Base-by-base conservation (phyloP, 345 rosid species). In the Citrus maxima region DNA sequence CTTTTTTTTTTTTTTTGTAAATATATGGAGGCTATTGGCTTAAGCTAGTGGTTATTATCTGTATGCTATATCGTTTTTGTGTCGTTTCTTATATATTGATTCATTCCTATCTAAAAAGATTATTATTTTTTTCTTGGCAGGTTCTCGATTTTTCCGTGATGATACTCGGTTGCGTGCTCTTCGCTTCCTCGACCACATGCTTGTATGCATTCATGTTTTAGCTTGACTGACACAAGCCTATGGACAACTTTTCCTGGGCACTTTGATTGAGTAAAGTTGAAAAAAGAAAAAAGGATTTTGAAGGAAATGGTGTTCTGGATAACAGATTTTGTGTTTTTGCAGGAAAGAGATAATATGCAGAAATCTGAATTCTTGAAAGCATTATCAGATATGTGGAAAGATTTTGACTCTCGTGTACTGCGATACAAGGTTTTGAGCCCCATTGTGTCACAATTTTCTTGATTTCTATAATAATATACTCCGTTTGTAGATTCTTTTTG, bases 311-410 rank as follows among this genome's bases (percentile, higher is more conserved):
- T 72, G 10, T 27, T 51, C 37, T 38, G 19, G 65, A 19, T 77
- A 75, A 67, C 72, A 77, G 1, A 19, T 79, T 73, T 16, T 46
- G 40, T 79, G 80, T 76, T 69, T 62, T 77, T 85, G 78, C 87
- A 96, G 99, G 99, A 89, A 88, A 86, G 98, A 86, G 98, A 96
- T 74, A 96, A 96, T 83, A 88, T 91, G 95, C 99, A 94, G 88
- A 96, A 96, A 85, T 88, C 99, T n/a, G 99, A 96, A 83, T 96
- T 96, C 82, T 82, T 96, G 81, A 96, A 96, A 89, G 99, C 98
- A 70, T 87, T 96, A 77, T 89, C 97, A 83, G 97, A 93, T 83
- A 96, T 96, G 98, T 96, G 99, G 99, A 96, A 94, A 88, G 98
- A 93, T 74, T 96, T 96, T 85, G 99, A 91, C 80, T 85, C 95